A percentile compares a stretch with the other conserved stretches of the same genome.
Evolutionary conservation across 441 rosid genomes (phyloP).

Genomic region (Euphorbia schlechtendalii): DNA sequence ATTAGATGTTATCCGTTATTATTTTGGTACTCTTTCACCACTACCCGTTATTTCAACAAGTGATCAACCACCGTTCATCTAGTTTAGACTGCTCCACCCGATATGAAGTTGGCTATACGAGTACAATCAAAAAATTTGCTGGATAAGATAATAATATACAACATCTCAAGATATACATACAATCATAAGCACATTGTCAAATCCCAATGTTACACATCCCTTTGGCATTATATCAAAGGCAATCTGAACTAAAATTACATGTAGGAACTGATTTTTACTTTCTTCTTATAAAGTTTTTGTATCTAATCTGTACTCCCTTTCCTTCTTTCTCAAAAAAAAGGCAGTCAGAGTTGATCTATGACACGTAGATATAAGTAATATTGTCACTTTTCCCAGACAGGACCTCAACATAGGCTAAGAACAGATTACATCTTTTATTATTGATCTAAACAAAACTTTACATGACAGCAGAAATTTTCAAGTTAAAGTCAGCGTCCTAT

Average conservation of each 20-base stretch:
- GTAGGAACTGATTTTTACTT: neutral
- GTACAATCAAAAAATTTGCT: neutral
- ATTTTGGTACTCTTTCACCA: neutral
- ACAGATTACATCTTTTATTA: neutral
- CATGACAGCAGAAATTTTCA: neutral
- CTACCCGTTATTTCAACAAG: neutral
- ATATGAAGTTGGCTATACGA: too few relatives aligned
- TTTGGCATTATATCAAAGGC: neutral
- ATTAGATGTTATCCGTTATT: too few relatives aligned
- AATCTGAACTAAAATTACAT: neutral
- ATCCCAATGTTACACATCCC: neutral
- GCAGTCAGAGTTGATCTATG: neutral
- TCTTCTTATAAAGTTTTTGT: neutral
- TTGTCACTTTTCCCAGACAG: neutral
- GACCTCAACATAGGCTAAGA: neutral
- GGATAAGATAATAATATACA: neutral
- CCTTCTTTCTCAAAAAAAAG: neutral
- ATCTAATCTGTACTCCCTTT: neutral
- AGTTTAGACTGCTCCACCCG: neutral
- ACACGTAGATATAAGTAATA: neutral
- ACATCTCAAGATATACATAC: too few relatives aligned
- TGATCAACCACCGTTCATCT: neutral
- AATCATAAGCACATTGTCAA: neutral
- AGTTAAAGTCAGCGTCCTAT: slow-evolving; percentile 5
- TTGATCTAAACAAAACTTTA: neutral